Conservation (phyloP, 2,329 filamentous ascomycete species). For the Penicillium hesseltinei region DNA sequence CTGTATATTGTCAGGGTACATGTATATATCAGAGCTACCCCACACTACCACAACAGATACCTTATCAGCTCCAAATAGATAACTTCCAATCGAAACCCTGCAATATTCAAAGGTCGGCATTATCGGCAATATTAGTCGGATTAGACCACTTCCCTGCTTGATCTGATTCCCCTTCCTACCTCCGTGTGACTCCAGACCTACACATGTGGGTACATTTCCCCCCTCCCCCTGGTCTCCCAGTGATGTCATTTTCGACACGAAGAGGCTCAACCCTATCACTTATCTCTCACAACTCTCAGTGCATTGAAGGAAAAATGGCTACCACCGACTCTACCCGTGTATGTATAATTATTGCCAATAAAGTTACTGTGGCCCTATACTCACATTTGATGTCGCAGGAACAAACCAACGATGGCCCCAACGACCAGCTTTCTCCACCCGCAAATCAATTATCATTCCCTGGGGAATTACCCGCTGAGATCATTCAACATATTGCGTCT, state of each 20-base stretch:
- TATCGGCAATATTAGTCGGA: neutral
- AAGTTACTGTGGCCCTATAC: neutral
- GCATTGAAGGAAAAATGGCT: neutral
- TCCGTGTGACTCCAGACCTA: neutral
- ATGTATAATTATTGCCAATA: neutral
- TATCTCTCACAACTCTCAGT: neutral
- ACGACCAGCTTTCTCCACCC: neutral
- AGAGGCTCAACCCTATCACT: slow-evolving; percentile 7
- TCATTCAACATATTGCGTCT: slow-evolving; percentile 69
- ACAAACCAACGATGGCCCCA: neutral
- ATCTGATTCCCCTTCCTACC: neutral
- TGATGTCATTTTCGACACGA: slow-evolving; percentile 22
- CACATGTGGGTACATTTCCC: neutral
- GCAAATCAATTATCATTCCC: slow-evolving; percentile 20
- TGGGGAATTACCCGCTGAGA: slow-evolving; percentile 65
- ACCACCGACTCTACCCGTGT: neutral
- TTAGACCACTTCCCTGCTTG: neutral
- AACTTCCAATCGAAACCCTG: neutral
- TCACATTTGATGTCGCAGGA: neutral
- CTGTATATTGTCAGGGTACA: neutral
- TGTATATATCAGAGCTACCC: neutral
- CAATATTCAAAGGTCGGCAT: neutral
- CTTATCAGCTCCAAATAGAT: neutral
- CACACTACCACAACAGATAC: neutral
- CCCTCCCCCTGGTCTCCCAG: neutral